These are phyloP conservation scores for Saturnispora halmiae DNA, from an alignment of 805 yeast genomes.

Conservation along the genomic window DNA sequence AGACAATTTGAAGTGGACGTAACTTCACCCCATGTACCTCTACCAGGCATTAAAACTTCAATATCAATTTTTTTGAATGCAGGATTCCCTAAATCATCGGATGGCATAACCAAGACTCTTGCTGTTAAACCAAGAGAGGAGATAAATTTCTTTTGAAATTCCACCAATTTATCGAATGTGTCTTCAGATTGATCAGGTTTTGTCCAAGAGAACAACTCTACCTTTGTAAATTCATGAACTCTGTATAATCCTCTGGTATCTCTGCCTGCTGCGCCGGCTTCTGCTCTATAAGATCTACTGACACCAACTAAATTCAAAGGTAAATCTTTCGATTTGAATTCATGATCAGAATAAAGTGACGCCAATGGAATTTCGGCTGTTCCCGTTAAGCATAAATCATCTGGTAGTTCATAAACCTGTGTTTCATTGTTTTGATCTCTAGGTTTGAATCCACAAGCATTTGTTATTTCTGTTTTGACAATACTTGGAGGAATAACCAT, in stretches of 20 bases:
- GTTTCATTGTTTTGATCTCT: slow-evolving; percentile 79
- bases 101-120: slow-evolving; percentile 80
- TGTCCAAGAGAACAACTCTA: slow-evolving; percentile 79
- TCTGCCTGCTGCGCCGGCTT: slow-evolving; percentile 93
- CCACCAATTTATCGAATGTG: slow-evolving; percentile 51
- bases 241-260: slow-evolving; percentile 89
- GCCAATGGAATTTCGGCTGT: slow-evolving; percentile 96
- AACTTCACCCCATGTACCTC: slow-evolving; percentile 86
- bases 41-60: slow-evolving; percentile 98
- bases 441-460: slow-evolving; percentile 93
- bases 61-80: slow-evolving; percentile 87
- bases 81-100: slow-evolving; percentile 86
- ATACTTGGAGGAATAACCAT: slow-evolving; percentile 80
- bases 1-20: slow-evolving; percentile 88
- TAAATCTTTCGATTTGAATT: slow-evolving; percentile 25
- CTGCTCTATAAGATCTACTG: slow-evolving; percentile 84
- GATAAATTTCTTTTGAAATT: slow-evolving; percentile 58
- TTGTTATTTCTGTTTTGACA: slow-evolving; percentile 64
- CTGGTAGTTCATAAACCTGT: slow-evolving; percentile 63
- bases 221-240: slow-evolving; percentile 94
- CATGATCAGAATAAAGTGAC: slow-evolving; percentile 52
- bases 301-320: slow-evolving; percentile 68
- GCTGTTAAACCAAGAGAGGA: slow-evolving; percentile 66
- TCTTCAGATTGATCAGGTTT: slow-evolving; percentile 32
- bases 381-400: slow-evolving; percentile 65